phyloP scores from a whole-genome alignment of 148 eudicot species.

The Limonium bicolor region DNA sequence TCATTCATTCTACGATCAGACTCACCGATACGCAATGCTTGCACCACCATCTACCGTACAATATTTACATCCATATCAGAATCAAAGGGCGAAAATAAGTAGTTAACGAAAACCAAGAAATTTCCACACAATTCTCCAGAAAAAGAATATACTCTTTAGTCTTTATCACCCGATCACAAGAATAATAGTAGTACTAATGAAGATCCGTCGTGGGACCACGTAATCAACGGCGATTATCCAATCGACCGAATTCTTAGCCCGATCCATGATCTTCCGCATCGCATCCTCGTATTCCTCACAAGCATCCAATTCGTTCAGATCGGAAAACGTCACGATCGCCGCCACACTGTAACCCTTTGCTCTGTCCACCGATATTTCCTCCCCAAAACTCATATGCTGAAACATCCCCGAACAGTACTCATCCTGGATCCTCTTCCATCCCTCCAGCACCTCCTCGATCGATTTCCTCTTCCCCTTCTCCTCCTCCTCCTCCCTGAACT shows the following conservation, averaged over 20 bases:
- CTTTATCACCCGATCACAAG: too few species aligned
- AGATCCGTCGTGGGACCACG: constrained; percentile 25
- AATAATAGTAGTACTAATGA: too few species aligned
- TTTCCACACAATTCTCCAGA: too few species aligned
- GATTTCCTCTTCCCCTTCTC: background rate
- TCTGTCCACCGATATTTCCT: constrained; percentile 6
- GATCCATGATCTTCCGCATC: constrained; percentile 9
- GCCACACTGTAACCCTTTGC: constrained; percentile 15
- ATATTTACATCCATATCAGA: too few species aligned
- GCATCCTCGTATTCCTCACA: constrained; percentile 23
- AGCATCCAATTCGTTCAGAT: constrained; percentile 24
- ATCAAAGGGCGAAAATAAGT: too few species aligned
- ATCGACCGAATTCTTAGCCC: constrained; percentile 1
- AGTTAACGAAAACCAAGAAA: too few species aligned
- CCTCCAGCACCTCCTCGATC: constrained; percentile 9
- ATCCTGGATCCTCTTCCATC: constrained; percentile 4
- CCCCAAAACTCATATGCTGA: constrained; percentile 18
- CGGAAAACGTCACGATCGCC: constrained; percentile 14
- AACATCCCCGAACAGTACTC: background rate
- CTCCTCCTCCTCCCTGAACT: background rate
- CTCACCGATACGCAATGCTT: too few species aligned
- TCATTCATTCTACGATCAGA: too few species aligned
- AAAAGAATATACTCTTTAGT: too few species aligned
- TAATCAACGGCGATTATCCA: constrained; percentile 16
- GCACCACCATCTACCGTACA: too few species aligned